Evolutionary conservation across 2,329 filamentous ascomycete species (phyloP).

Genomic region (Cercospora zeina): DNA sequence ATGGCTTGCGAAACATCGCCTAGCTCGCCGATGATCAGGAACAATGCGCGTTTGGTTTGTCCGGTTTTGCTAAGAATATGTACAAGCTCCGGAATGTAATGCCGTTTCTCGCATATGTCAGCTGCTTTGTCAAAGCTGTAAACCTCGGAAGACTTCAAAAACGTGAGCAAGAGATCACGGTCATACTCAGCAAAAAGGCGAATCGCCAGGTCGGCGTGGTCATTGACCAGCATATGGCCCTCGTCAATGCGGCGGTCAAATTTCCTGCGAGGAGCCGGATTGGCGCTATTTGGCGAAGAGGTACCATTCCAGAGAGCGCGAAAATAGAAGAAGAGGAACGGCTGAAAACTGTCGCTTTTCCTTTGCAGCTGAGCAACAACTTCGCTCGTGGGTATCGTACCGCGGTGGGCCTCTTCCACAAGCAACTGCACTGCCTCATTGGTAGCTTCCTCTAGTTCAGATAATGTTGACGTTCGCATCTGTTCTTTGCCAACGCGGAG

Average conservation of each 20-base stretch:
- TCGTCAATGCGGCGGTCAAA: constrained; percentile 46
- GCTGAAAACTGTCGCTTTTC: constrained; percentile 58
- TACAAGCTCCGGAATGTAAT: constrained; percentile 90
- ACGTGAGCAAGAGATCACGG: constrained; percentile 77
- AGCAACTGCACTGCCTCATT: constrained; percentile 82
- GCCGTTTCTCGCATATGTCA: constrained; percentile 73
- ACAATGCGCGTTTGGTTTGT: constrained; percentile 85
- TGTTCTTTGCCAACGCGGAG: constrained; percentile 77
- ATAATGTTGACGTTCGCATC: constrained; percentile 62
- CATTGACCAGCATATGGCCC: constrained; percentile 69
- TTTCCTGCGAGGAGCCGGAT: constrained; percentile 30
- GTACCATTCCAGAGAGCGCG: constrained; percentile 70
- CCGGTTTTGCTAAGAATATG: constrained; percentile 94
- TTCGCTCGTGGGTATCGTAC: constrained; percentile 73
- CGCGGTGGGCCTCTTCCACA: constrained; percentile 86
- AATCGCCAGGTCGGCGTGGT: constrained; percentile 83
- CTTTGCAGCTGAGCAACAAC: constrained; percentile 77
- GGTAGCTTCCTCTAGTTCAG: constrained; percentile 76
- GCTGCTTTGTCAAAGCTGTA: constrained; percentile 84
- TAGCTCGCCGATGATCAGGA: constrained; percentile 90
- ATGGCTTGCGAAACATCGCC: constrained; percentile 91
- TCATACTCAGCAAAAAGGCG: constrained; percentile 85
- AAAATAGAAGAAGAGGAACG: constrained; percentile 91
- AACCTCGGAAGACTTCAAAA: constrained; percentile 74
- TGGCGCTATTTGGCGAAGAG: constrained; percentile 18